phyloP scores from a whole-genome alignment of 768 basidiomycete genomes.

The Phallus indusiatus region DNA sequence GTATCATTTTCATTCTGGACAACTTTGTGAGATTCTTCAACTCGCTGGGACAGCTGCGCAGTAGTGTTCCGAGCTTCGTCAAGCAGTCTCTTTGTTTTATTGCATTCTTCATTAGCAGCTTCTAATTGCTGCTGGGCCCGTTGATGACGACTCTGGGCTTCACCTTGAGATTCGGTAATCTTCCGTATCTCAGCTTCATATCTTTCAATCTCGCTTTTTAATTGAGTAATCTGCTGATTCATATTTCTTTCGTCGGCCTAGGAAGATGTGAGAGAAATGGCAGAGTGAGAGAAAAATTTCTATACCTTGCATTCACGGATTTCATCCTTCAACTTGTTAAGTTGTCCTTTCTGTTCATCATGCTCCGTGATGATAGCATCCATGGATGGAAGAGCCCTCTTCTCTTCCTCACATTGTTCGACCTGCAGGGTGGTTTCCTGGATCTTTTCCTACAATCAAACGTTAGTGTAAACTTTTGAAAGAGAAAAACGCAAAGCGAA shows the following conservation, averaged over 20 bases:
- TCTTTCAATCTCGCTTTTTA: conserved; percentile 25
- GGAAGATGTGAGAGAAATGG: not conserved
- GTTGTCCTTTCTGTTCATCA: conserved; percentile 27
- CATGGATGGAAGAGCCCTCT: conserved; percentile 34
- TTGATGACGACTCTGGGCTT: not conserved
- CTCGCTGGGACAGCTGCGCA: not conserved
- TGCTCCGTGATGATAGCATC: conserved; percentile 34
- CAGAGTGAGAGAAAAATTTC: not conserved
- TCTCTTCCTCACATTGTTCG: conserved; percentile 29
- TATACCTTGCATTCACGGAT: conserved; percentile 38
- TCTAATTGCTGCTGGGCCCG: not conserved
- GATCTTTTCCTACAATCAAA: conserved; percentile 23
- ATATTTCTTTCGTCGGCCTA: conserved; percentile 47
- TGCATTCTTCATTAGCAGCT: not conserved
- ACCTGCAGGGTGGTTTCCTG: conserved; percentile 27
- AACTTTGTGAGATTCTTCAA: conserved; percentile 31
- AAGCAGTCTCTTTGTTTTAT: not conserved
- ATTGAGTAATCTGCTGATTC: conserved; percentile 28
- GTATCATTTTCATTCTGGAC: conserved; percentile 24
- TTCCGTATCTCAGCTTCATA: conserved; percentile 29
- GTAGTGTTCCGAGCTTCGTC: not conserved
- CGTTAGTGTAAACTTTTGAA: conserved; percentile 3
- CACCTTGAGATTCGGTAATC: conserved; percentile 2
- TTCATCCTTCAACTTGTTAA: conserved; percentile 36
- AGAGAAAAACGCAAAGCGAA: conserved; percentile 13